Evolutionary conservation across 441 rosid genomes (phyloP).

Genomic region (Dalechampia spathulata): DNA sequence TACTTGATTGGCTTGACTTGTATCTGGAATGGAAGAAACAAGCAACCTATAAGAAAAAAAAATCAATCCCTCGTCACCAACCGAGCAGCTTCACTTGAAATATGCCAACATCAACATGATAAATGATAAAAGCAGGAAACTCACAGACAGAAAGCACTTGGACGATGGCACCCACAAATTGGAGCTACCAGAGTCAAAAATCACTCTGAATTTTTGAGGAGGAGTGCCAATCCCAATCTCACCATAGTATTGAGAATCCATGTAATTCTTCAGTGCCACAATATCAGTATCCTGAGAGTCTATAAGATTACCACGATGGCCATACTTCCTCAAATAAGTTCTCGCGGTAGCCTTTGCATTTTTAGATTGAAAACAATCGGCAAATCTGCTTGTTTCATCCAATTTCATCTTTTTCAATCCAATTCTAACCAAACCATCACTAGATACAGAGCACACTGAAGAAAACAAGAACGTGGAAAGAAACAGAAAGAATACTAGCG

Average conservation of each 20-base stretch:
- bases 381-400: slow-evolving; percentile 38
- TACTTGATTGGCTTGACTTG: slow-evolving; percentile 52
- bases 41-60: slow-evolving; percentile 35
- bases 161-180: slow-evolving; percentile 84
- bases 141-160: slow-evolving; percentile 60
- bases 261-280: slow-evolving; percentile 55
- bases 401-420: slow-evolving; percentile 57
- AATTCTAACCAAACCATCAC: slow-evolving; percentile 46
- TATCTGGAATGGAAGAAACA: slow-evolving; percentile 66
- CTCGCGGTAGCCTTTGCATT: no score
- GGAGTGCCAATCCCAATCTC: slow-evolving; percentile 81
- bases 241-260: slow-evolving; percentile 88
- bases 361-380: slow-evolving; percentile 33
- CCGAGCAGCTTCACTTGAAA: background rate
- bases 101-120: background rate
- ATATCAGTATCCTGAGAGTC: slow-evolving; percentile 47
- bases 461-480: no score
- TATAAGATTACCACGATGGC: no score
- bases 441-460: no score
- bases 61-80: no score
- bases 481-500: no score
- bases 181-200: slow-evolving; percentile 84
- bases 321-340: no score
- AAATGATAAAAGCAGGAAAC: no score
- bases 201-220: slow-evolving; percentile 66